Percentiles rank a stretch among this genome's conserved stretches.
Conservation (phyloP, 2,329 filamentous ascomycete species). For the Periconia macrospinosa region DNA sequence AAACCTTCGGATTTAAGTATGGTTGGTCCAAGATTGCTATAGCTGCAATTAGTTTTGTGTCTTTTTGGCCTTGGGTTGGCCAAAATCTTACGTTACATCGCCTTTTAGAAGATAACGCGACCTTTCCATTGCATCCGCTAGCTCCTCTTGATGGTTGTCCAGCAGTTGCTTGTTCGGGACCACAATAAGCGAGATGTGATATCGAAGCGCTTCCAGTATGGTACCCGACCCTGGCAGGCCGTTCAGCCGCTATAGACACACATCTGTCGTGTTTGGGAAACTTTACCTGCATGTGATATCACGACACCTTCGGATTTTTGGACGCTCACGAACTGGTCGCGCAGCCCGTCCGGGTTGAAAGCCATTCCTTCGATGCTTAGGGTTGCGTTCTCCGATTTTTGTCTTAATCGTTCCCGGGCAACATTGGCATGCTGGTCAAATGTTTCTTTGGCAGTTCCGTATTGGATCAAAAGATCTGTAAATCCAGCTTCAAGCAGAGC, state of each 20-base stretch:
- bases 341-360: slow-evolving; percentile 65
- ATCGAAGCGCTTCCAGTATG: slow-evolving; percentile 78
- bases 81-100: slow-evolving; percentile 60
- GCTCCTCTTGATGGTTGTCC: slow-evolving; percentile 88
- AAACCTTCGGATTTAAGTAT: slow-evolving; percentile 53
- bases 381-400: slow-evolving; percentile 7
- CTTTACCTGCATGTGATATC: slow-evolving; percentile 83
- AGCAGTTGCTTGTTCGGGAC: slow-evolving; percentile 83
- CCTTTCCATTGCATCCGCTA: slow-evolving; percentile 73
- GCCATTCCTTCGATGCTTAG: slow-evolving; percentile 62
- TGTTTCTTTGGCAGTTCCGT: slow-evolving; percentile 65
- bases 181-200: slow-evolving; percentile 77
- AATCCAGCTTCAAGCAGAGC: slow-evolving; percentile 64
- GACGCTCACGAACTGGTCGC: slow-evolving; percentile 59
- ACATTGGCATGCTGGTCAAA: slow-evolving; percentile 47
- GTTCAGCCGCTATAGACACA: slow-evolving; percentile 3
- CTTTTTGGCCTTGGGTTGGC: not conserved
- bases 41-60: not conserved
- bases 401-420: slow-evolving; percentile 18
- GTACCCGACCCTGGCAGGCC: slow-evolving; percentile 75
- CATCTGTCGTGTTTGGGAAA: not conserved
- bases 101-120: slow-evolving; percentile 79
- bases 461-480: slow-evolving; percentile 76
- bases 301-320: slow-evolving; percentile 68
- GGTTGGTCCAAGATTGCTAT: slow-evolving; percentile 51